Percentiles rank a stretch among this genome's conserved stretches.
Evolutionary conservation across 768 basidiomycete species (phyloP).

Genomic region (Asterophora lycoperdoides): DNA sequence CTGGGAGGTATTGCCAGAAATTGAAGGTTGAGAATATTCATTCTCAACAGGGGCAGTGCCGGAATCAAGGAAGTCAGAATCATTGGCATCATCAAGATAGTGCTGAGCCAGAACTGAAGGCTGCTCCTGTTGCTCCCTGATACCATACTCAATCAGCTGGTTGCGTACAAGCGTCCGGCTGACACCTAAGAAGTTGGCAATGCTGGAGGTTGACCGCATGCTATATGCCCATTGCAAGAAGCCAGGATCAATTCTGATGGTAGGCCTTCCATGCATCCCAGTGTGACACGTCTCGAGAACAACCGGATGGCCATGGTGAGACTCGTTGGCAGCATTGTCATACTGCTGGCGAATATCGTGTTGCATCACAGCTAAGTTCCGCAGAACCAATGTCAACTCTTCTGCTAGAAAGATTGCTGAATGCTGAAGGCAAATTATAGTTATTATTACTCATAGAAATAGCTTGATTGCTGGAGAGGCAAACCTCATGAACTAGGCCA

Average conservation of each 20-base stretch:
- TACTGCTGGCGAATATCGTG: not conserved
- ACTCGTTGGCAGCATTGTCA: not conserved
- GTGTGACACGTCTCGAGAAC: not conserved
- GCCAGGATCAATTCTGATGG: slow-evolving; percentile 14
- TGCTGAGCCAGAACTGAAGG: not conserved
- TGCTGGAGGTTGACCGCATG: slow-evolving; percentile 9
- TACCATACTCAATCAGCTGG: slow-evolving; percentile 15
- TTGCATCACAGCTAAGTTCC: not conserved
- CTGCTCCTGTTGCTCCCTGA: slow-evolving; percentile 6
- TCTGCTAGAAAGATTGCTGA: not conserved
- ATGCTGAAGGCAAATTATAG: not conserved
- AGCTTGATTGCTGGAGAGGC: not conserved
- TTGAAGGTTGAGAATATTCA: not conserved
- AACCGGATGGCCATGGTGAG: slow-evolving; percentile 2
- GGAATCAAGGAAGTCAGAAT: not conserved
- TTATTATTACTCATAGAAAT: too few species aligned
- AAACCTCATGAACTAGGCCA: slow-evolving; percentile 11
- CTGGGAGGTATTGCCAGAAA: too few species aligned
- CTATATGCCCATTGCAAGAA: slow-evolving; percentile 17
- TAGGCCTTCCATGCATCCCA: slow-evolving; percentile 4
- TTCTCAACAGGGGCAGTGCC: not conserved
- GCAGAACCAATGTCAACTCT: not conserved
- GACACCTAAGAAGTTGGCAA: slow-evolving; percentile 16
- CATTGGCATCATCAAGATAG: too few species aligned
- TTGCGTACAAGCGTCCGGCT: slow-evolving; percentile 10